phyloP scores from a whole-genome alignment of 1,284 basidiomycete genomes.

The Ganoderma meredithae region DNA sequence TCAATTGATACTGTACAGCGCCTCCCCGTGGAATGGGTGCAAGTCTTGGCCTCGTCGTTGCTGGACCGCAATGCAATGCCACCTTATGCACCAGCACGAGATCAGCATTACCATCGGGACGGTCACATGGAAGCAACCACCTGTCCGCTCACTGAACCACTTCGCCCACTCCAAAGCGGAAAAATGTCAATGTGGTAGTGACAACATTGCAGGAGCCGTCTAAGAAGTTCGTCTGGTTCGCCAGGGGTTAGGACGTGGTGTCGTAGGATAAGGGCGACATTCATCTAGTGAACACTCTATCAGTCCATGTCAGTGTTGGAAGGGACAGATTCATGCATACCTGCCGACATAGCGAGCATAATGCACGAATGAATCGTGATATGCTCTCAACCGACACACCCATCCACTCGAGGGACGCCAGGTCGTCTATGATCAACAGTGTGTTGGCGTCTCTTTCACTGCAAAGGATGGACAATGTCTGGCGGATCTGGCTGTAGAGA shows the following conservation, averaged over 20 bases:
- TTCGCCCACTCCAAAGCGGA: conserved; percentile 72
- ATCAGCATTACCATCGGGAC: neutral
- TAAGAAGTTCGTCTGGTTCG: conserved; percentile 65
- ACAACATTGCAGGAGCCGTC: conserved; percentile 61
- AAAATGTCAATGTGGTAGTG: conserved; percentile 74
- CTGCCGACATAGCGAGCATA: conserved; percentile 61
- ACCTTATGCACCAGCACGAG: conserved; percentile 54
- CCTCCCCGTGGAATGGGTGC: conserved; percentile 55
- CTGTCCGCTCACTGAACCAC: conserved; percentile 78
- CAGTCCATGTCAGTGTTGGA: neutral
- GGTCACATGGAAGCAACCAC: conserved; percentile 46
- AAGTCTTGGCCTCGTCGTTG: conserved; percentile 45
- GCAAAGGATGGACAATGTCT: conserved; percentile 26
- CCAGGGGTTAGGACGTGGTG: conserved; percentile 64
- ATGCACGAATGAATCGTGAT: conserved; percentile 61
- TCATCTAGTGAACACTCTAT: conserved; percentile 42
- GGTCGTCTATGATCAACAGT: conserved; percentile 72
- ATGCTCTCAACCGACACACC: conserved; percentile 60
- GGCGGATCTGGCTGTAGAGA: conserved; percentile 45
- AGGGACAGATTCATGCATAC: conserved; percentile 43
- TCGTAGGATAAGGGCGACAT: conserved; percentile 62
- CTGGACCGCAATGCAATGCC: conserved; percentile 64
- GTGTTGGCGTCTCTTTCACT: conserved; percentile 22
- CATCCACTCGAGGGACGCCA: conserved; percentile 72
- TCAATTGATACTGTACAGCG: conserved; percentile 74